These are phyloP conservation scores for Nigrospora osmanthi DNA, from an alignment of 2,329 filamentous ascomycete species.

Conservation along the genomic window DNA sequence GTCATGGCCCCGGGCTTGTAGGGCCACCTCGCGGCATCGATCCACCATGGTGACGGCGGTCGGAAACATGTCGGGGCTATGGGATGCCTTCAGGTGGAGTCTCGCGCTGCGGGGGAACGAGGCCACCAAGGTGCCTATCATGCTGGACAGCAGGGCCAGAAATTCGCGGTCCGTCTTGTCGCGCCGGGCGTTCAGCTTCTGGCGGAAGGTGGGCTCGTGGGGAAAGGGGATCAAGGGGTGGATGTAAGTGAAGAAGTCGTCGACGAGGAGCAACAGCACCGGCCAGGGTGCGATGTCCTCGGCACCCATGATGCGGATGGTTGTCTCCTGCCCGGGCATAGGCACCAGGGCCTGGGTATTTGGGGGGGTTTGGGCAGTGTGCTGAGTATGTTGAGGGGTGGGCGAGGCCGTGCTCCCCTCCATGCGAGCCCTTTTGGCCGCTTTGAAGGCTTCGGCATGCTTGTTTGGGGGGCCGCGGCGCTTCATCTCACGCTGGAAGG, in stretches of 20 bases:
- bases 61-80: constrained; percentile 57
- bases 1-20: constrained; percentile 54
- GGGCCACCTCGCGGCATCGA: constrained; percentile 61
- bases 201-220: constrained; percentile 69
- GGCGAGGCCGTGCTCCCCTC: constrained; percentile 25
- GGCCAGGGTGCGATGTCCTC: constrained; percentile 66
- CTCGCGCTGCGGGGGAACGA: constrained; percentile 68
- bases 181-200: constrained; percentile 58
- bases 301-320: constrained; percentile 45
- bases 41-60: constrained; percentile 63
- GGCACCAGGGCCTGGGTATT: constrained; percentile 42
- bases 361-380: too few relatives aligned
- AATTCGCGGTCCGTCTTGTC: constrained; percentile 61
- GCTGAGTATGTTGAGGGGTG: constrained; percentile 36
- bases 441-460: constrained; percentile 47
- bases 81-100: constrained; percentile 60
- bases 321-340: constrained; percentile 27
- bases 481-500: constrained; percentile 48
- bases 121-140: constrained; percentile 66
- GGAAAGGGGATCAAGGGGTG: constrained; percentile 72
- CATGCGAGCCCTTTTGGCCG: constrained; percentile 38
- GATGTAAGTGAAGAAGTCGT: constrained; percentile 79
- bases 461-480: constrained; percentile 52
- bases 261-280: constrained; percentile 60
- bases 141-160: constrained; percentile 63